A percentile compares a stretch with the other conserved stretches of the same genome.
Evolutionary conservation across 495 filamentous ascomycete genomes (phyloP).

Genomic region (Ramalina intermedia): DNA sequence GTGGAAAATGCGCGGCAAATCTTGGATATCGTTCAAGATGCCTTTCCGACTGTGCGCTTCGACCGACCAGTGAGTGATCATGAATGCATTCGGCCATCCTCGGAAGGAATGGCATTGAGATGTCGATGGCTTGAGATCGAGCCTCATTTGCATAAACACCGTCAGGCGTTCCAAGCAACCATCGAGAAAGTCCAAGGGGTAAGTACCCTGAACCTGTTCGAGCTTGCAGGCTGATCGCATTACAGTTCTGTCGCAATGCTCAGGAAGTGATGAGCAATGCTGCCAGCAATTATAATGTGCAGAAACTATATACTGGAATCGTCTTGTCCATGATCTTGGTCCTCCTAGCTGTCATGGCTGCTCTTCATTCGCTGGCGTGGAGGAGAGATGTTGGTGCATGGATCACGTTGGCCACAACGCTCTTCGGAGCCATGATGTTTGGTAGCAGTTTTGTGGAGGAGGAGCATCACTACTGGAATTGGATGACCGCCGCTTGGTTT

Average conservation of each 20-base stretch:
- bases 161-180: neutral
- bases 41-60: conserved; percentile 46
- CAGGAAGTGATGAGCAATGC: conserved; percentile 70
- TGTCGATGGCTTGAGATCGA: conserved; percentile 45
- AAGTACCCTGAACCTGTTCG: conserved; percentile 2
- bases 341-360: conserved; percentile 9
- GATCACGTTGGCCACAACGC: conserved; percentile 23
- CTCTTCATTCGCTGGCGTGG: neutral
- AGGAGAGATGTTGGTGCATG: neutral
- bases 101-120: conserved; percentile 42
- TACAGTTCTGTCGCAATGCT: conserved; percentile 49
- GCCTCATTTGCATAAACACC: neutral
- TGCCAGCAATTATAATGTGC: conserved; percentile 79
- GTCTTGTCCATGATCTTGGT: conserved; percentile 30
- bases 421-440: conserved; percentile 85
- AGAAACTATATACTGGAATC: conserved; percentile 41
- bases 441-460: conserved; percentile 96
- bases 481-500: conserved; percentile 68
- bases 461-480: conserved; percentile 98
- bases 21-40: conserved; percentile 51
- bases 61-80: conserved; percentile 19
- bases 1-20: conserved; percentile 68
- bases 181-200: conserved; percentile 9
- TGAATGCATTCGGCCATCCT: conserved; percentile 30
- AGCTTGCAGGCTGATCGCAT: conserved; percentile 14